Percentiles rank a stretch among this genome's conserved stretches.
Conservation (phyloP, 208 protist species). For the Porcisia deanei region DNA sequence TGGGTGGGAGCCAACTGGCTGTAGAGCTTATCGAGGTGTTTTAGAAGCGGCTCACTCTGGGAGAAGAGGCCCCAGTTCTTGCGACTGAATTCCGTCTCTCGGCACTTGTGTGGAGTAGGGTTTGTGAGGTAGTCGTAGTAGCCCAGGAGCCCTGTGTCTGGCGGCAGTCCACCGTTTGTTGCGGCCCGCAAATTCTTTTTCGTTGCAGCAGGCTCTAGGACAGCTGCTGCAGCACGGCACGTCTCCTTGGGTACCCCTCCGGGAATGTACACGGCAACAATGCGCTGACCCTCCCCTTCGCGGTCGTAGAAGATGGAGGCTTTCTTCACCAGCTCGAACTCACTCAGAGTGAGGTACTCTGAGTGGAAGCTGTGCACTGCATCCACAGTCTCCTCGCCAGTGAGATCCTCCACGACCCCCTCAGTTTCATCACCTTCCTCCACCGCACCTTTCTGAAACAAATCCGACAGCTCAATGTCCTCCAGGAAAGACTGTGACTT, state of each 20-base stretch:
- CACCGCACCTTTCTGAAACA: constrained; percentile 21
- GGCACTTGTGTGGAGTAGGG: constrained; percentile 77
- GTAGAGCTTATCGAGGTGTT: constrained; percentile 75
- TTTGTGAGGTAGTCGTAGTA: constrained; percentile 93
- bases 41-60: constrained; percentile 51
- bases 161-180: constrained; percentile 82
- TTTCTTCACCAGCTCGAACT: constrained; percentile 69
- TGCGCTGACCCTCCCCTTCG: constrained; percentile 41
- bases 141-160: constrained; percentile 87
- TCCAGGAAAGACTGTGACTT: neutral
- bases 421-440: constrained; percentile 12
- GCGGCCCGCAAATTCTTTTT: constrained; percentile 70
- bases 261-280: constrained; percentile 73
- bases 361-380: constrained; percentile 23
- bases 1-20: constrained; percentile 55
- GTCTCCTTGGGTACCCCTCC: constrained; percentile 50
- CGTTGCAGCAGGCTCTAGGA: constrained; percentile 70
- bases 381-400: constrained; percentile 74
- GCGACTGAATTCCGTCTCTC: constrained; percentile 84
- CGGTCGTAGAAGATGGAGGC: constrained; percentile 52
- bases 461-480: neutral
- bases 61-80: constrained; percentile 58
- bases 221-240: constrained; percentile 49
- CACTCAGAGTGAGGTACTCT: constrained; percentile 63
- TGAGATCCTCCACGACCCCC: constrained; percentile 40